Conservation (phyloP, 1,284 basidiomycete species). For the Sanghuangporus baumii region DNA sequence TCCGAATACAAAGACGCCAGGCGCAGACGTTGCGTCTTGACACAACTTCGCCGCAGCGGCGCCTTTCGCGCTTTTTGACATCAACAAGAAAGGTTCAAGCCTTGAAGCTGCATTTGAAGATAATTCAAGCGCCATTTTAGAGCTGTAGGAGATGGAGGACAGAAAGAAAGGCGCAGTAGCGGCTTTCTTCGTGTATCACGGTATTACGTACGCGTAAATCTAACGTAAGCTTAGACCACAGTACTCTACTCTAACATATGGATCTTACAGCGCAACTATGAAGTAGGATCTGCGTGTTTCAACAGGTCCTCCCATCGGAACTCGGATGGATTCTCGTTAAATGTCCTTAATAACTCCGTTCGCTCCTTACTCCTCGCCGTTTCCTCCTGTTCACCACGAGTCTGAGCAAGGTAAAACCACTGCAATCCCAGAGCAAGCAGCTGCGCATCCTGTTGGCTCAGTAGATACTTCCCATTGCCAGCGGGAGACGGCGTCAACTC, state of each 20-base stretch:
- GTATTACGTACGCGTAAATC: neutral
- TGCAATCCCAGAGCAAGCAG: conserved; percentile 73
- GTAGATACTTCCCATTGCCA: conserved; percentile 44
- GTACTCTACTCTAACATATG: too few relatives aligned
- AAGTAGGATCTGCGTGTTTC: conserved; percentile 35
- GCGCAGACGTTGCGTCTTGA: conserved; percentile 79
- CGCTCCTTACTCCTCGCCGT: conserved; percentile 29
- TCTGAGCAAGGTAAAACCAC: conserved; percentile 68
- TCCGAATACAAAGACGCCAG: conserved; percentile 86
- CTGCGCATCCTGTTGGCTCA: conserved; percentile 79
- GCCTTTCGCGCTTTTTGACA: conserved; percentile 86
- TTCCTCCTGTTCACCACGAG: conserved; percentile 23
- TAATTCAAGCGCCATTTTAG: conserved; percentile 38
- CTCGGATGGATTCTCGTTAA: conserved; percentile 67
- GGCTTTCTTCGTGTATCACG: neutral
- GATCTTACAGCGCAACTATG: neutral
- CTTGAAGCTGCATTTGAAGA: conserved; percentile 52
- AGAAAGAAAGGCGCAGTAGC: neutral
- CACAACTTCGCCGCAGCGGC: conserved; percentile 87
- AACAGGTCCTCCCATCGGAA: conserved; percentile 74
- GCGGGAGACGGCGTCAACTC: conserved; percentile 78
- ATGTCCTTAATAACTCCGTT: conserved; percentile 49
- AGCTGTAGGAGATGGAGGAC: neutral
- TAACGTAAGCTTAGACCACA: neutral
- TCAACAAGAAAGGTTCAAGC: conserved; percentile 83